Evolutionary conservation across 768 basidiomycete species (phyloP), one percentile per base, ranked within the genome.

Genomic region (Fomitopsis serialis): DNA sequence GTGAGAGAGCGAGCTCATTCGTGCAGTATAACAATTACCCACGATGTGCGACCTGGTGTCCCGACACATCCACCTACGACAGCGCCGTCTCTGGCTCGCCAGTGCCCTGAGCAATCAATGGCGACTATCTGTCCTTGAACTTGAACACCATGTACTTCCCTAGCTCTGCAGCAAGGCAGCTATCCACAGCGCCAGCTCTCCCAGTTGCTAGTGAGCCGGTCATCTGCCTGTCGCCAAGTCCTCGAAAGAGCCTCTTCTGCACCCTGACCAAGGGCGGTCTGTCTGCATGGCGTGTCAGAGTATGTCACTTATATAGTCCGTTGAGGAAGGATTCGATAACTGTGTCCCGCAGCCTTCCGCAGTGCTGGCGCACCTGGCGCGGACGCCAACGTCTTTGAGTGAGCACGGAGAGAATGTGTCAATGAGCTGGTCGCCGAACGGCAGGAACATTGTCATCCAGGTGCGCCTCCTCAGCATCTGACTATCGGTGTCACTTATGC

Each of bases 371-470:
- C 78, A 85, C 58, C 75, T 96, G 17, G 77, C 85, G 29, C 82
- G 94, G 50, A 89, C 91, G 34, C 73, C 83, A 7, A 80, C 81
- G 1, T 95, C 92, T 17, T 72, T 96, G 36, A 68, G 78, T 51
- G 85, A 89, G 54, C 93, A 95, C 65, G 94, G 94, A n/a, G 80
- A 84, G 61, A 96, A 93, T 60, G 56, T 76, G 19, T 70, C 78
- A 49, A 81, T 80, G 12, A 78, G 82, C 61, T 98, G 94, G 93
- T 84, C 92, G 17, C 84, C 85, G 50, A 92, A 94, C 66, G 86
- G 88, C 32, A 76, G 76, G 61, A 77, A 83, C 60, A 81, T 98
- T 45, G 81, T 94, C 50, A 79, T 98, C 21, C 82, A 88, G 70
- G 94, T 89, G 53, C 51, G 83, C n/a, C n/a, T 68, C 6, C 19